phyloP scores from a whole-genome alignment of 2,329 filamentous ascomycete species.

The Akanthomyces uredinophilus region DNA sequence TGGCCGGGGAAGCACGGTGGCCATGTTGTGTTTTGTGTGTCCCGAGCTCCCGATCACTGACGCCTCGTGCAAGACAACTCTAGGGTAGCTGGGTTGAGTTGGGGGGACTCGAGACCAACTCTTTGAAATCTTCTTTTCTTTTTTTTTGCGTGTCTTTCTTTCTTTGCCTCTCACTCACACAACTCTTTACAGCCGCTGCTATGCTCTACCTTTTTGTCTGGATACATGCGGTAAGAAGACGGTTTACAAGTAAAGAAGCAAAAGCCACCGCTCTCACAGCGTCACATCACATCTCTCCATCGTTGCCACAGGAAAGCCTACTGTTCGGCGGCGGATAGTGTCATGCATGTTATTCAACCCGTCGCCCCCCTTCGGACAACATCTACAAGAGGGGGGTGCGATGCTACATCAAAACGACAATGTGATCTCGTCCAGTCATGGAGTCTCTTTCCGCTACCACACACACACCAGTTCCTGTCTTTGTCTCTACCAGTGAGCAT shows the following conservation, averaged over 20 bases:
- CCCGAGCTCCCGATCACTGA: too few relatives aligned
- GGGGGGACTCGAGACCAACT: too few relatives aligned
- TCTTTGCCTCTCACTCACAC: too few relatives aligned
- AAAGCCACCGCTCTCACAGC: background rate
- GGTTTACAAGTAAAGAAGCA: background rate
- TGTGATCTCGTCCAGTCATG: background rate
- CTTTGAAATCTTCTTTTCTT: too few relatives aligned
- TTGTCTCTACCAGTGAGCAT: too few relatives aligned
- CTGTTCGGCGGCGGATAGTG: background rate
- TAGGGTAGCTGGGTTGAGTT: too few relatives aligned
- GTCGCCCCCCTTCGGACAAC: background rate
- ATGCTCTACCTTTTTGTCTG: background rate
- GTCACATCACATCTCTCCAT: slow-evolving; percentile 1
- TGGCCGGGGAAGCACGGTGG: background rate
- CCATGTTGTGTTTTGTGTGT: too few relatives aligned
- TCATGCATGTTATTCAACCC: background rate
- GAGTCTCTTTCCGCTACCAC: background rate
- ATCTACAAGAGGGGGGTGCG: background rate
- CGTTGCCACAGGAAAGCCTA: background rate
- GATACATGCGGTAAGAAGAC: background rate
- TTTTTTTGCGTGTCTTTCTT: too few relatives aligned
- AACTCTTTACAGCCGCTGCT: too few relatives aligned
- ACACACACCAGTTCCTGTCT: background rate
- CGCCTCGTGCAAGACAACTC: too few relatives aligned
- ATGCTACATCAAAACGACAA: slow-evolving; percentile 1